These are phyloP conservation scores for Scutellaria baicalensis DNA, from an alignment of 257 asterid species.

Conservation along the genomic window DNA sequence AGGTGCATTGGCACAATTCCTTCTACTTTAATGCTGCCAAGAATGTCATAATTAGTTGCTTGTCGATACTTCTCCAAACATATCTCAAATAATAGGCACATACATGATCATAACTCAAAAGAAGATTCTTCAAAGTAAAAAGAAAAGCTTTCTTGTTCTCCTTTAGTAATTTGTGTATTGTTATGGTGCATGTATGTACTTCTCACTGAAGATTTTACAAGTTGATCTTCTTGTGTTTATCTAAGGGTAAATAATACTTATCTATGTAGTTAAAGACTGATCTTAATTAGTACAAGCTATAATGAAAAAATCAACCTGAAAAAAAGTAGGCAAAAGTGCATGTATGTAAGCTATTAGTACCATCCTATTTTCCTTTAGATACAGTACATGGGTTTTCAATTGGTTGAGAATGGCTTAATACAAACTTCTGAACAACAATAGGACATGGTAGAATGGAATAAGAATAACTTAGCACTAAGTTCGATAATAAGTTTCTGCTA, in stretches of 20 bases:
- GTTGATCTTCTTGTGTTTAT: neutral
- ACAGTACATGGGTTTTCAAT: neutral
- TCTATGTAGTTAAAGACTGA: neutral
- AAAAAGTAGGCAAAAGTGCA: neutral
- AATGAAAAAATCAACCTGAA: neutral
- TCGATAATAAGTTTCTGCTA: neutral
- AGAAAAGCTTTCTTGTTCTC: neutral
- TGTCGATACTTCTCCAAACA: neutral
- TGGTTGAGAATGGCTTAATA: neutral
- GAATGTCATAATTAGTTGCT: neutral
- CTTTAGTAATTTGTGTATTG: neutral
- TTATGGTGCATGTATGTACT: neutral
- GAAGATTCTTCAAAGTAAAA: neutral
- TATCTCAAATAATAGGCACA: neutral
- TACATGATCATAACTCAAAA: neutral
- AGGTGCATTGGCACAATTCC: neutral
- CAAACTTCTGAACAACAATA: neutral
- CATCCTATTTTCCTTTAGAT: neutral
- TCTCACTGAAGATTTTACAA: neutral
- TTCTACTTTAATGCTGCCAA: neutral
- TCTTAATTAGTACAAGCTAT: neutral
- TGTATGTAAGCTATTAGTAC: neutral
- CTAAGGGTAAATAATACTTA: neutral
- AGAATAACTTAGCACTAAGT: neutral
- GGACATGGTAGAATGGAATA: neutral